Percentiles rank a stretch among this genome's conserved stretches.
Conservation (phyloP, 441 rosid genomes). For the Gossypium lobatum region DNA sequence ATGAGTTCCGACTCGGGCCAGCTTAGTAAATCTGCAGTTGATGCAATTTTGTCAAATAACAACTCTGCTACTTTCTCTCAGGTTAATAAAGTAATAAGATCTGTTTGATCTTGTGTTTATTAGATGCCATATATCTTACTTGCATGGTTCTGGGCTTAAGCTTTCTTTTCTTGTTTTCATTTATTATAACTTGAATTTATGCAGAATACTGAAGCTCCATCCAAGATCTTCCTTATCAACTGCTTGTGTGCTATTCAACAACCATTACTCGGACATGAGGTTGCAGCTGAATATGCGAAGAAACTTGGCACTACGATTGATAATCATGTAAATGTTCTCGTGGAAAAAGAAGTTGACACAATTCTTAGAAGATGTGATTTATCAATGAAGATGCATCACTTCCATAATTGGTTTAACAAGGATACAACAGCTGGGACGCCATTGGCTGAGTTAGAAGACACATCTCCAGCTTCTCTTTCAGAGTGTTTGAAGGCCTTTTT, state of each 20-base stretch:
- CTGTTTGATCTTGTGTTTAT: background rate
- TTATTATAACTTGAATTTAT: constrained; percentile 12
- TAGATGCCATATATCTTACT: background rate
- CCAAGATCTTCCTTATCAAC: constrained; percentile 91
- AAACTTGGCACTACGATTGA: constrained; percentile 70
- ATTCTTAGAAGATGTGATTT: constrained; percentile 68
- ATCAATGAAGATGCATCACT: constrained; percentile 60
- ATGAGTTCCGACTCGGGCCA: constrained; percentile 57
- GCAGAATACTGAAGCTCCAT: constrained; percentile 77
- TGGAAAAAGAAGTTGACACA: constrained; percentile 78
- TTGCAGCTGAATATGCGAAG: constrained; percentile 66
- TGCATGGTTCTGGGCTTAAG: background rate
- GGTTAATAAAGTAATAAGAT: constrained; percentile 31
- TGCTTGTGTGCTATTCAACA: constrained; percentile 84
- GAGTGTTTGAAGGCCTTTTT: constrained; percentile 83
- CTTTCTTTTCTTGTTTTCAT: background rate
- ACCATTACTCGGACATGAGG: constrained; percentile 64
- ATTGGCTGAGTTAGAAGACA: constrained; percentile 62
- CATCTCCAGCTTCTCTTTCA: constrained; percentile 53
- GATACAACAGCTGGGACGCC: constrained; percentile 24
- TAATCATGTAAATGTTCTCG: constrained; percentile 54
- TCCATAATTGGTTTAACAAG: constrained; percentile 34
- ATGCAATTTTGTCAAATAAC: constrained; percentile 72
- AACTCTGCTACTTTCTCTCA: constrained; percentile 42
- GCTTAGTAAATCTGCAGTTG: constrained; percentile 66